Evolutionary conservation across 805 yeast genomes (phyloP).

Genomic region (Wickerhamiella allomyrinae): DNA sequence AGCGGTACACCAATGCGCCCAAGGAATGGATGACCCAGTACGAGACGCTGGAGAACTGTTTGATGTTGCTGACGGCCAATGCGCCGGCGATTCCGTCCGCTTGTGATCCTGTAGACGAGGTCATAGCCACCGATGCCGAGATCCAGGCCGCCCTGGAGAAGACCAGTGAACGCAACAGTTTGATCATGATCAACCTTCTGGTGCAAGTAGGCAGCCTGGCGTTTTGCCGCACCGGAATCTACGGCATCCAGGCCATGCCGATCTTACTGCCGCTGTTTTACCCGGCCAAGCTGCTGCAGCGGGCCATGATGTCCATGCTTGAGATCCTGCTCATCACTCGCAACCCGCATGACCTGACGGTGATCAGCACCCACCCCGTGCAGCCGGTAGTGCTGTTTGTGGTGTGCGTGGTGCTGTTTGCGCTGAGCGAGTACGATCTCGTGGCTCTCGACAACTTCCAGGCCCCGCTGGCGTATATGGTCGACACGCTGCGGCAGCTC

Average conservation of each 20-base stretch:
- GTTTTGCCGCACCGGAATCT: slow-evolving; percentile 8
- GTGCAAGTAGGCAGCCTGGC: slow-evolving; percentile 13
- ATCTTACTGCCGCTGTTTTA: slow-evolving; percentile 7
- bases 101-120: slow-evolving; percentile 1
- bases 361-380: slow-evolving; percentile 12
- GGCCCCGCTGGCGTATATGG: slow-evolving; percentile 10
- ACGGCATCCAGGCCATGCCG: slow-evolving; percentile 11
- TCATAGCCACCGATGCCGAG: background rate
- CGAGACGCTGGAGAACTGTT: slow-evolving; percentile 9
- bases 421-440: slow-evolving; percentile 6
- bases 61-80: slow-evolving; percentile 4
- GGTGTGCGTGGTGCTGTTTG: slow-evolving; percentile 7
- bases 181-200: slow-evolving; percentile 11
- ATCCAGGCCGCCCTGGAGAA: slow-evolving; percentile 1
- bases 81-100: slow-evolving; percentile 9
- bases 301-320: slow-evolving; percentile 13
- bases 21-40: slow-evolving; percentile 13
- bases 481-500: slow-evolving; percentile 7
- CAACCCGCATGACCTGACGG: slow-evolving; percentile 14
- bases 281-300: slow-evolving; percentile 13
- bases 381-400: slow-evolving; percentile 9
- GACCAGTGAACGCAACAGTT: slow-evolving; percentile 6
- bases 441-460: slow-evolving; percentile 10
- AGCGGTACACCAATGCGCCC: slow-evolving; percentile 5
- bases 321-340: slow-evolving; percentile 15